These are phyloP conservation scores for Hemileia vastatrix DNA, from an alignment of 1,284 basidiomycete genomes.

Conservation along the genomic window DNA sequence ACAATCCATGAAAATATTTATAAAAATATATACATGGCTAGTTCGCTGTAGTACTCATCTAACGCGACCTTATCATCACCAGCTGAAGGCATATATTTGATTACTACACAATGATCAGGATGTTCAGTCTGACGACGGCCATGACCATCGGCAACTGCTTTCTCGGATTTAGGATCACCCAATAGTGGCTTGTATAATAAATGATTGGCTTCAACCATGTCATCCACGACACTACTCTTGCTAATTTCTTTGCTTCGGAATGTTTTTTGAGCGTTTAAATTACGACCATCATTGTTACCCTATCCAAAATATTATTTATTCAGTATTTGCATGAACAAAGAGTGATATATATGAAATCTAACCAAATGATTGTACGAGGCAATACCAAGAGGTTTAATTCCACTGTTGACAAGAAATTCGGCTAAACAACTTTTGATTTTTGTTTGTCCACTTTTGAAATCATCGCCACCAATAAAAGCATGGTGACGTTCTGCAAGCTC, in stretches of 20 bases:
- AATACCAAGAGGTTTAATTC: conserved; percentile 95
- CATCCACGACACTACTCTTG: conserved; percentile 92
- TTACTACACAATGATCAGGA: conserved; percentile 90
- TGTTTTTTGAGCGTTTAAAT: conserved; percentile 15
- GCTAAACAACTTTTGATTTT: conserved; percentile 67
- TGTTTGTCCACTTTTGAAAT: conserved; percentile 61
- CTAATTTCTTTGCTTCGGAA: conserved; percentile 21
- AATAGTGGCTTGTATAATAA: conserved; percentile 72
- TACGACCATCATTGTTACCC: conserved; percentile 22
- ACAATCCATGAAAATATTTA: conserved; percentile 17
- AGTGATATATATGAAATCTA: conserved; percentile 41
- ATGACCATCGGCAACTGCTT: conserved; percentile 31
- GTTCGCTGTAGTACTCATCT: conserved; percentile 96
- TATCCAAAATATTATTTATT: too few species aligned
- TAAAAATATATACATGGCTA: conserved; percentile 51
- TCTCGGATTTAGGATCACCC: conserved; percentile 17
- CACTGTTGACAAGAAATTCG: conserved; percentile 97
- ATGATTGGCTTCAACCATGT: conserved; percentile 87
- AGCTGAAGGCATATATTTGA: conserved; percentile 63
- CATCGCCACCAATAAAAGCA: conserved; percentile 94
- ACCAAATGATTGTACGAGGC: conserved; percentile 98
- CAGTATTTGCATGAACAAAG: too few species aligned
- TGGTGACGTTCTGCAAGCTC: conserved; percentile 78
- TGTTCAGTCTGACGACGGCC: conserved; percentile 64
- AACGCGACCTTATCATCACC: conserved; percentile 96